Evolutionary conservation across 176 grass and related monocot genomes (phyloP).

Genomic region (Musa beccarii): DNA sequence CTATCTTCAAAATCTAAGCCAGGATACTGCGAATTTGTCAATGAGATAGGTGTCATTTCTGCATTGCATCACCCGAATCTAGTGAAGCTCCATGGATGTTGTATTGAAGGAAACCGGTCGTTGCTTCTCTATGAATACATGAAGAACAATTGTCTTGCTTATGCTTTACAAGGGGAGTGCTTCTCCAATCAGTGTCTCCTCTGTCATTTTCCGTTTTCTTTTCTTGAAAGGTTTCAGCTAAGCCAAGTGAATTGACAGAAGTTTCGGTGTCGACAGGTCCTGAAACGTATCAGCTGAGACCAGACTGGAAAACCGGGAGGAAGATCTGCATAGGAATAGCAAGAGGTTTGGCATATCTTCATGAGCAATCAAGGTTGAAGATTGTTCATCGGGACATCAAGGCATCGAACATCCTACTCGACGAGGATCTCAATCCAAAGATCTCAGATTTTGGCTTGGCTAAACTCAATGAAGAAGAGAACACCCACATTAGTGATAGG

Average conservation of each 20-base stretch:
- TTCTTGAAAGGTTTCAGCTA: too few species aligned
- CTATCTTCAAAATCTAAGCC: constrained; percentile 15
- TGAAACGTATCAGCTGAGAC: constrained; percentile 38
- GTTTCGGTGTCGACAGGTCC: constrained; percentile 29
- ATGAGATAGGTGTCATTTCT: constrained; percentile 14
- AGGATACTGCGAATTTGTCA: constrained; percentile 14
- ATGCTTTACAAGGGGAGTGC: not conserved
- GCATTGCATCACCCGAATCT: constrained; percentile 14
- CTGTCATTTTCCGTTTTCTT: too few species aligned
- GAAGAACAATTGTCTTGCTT: constrained; percentile 8
- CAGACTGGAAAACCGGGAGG: constrained; percentile 57
- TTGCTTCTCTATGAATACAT: constrained; percentile 10
- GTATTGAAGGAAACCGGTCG: constrained; percentile 6
- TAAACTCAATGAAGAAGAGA: too few species aligned
- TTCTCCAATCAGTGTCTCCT: not conserved
- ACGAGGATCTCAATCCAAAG: too few species aligned
- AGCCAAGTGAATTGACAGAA: not conserved
- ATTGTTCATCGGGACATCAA: too few species aligned
- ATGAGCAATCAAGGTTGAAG: too few species aligned
- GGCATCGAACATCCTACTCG: too few species aligned
- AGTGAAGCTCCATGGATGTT: constrained; percentile 10
- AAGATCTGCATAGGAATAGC: constrained; percentile 2
- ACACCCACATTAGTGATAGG: too few species aligned
- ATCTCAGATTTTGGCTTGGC: too few species aligned
- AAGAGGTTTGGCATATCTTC: too few species aligned